Evolutionary conservation across 2,329 filamentous ascomycete species (phyloP).

Genomic region (Monilinia polystroma): DNA sequence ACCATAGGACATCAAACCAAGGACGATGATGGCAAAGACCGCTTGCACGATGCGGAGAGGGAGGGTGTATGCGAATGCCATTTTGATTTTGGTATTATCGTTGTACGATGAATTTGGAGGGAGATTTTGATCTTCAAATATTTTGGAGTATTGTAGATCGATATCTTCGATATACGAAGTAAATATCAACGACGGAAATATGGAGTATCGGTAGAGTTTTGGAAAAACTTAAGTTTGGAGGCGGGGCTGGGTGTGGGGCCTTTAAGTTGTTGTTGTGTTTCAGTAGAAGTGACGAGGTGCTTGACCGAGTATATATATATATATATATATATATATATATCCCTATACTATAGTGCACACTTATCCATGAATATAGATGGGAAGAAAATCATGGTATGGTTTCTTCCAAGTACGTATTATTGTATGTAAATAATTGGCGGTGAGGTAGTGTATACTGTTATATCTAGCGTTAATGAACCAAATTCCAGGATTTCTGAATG

Average conservation of each 20-base stretch:
- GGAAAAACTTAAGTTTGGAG: not conserved
- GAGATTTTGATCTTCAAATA: not conserved
- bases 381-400: too few relatives aligned
- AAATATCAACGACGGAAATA: conserved; percentile 2
- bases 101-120: not conserved
- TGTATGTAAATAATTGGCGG: conserved; percentile 16
- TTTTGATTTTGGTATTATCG: conserved; percentile 37
- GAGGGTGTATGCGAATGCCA: conserved; percentile 50
- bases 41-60: conserved; percentile 66
- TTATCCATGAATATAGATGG: too few relatives aligned
- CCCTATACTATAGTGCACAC: too few relatives aligned
- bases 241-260: not conserved
- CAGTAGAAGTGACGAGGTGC: not conserved
- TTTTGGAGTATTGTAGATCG: not conserved
- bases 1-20: conserved; percentile 75
- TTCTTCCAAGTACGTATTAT: not conserved
- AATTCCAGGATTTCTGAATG: conserved; percentile 10
- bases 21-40: conserved; percentile 68
- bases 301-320: conserved; percentile 24
- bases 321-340: conserved; percentile 15
- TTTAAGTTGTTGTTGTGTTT: conserved; percentile 19
- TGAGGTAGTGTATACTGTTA: not conserved
- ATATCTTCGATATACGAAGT: not conserved
- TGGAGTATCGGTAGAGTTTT: conserved; percentile 1
- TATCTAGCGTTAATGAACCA: too few relatives aligned